Base-by-base conservation (phyloP, 169 alveolate genomes). In the Cryptosporidium bovis region DNA sequence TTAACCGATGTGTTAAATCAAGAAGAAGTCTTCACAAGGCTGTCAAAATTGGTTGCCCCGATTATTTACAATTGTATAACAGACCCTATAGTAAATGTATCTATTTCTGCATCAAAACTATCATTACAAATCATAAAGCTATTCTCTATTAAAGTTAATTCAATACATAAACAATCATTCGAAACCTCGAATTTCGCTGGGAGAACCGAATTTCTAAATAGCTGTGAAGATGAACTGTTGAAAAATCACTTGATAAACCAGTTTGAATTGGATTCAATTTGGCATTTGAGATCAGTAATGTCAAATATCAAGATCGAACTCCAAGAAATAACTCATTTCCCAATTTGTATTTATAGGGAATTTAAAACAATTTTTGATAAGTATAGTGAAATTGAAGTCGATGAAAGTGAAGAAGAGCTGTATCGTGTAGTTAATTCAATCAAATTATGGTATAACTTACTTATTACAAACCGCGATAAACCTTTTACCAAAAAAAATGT, bases 281-380 rank as follows among this genome's bases (percentile, higher is more conserved):
- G 87, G 87, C 87, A 77, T 16, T 56, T 77, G 12, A 55, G 87
- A 62, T 40, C 27, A 3, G 64, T 77, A 55, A 56, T 60, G 87
- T 53, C 83, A 53, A 69, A 53, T 33, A n/a, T 20, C 20, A 34
- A 53, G 36, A 55, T 69, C 16, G 83, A 27, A 29, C 31, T 34
- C 67, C 27, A 53, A 10, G 40, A 31, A 24, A n/a, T 33, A 34
- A 13, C 24, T 29, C 18, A 51, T 55, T 69, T 69, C 36, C 68
- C 83, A 7, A 53, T 51, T 53, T 69, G 83, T 53, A 69, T 69
- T 27, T 69, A 69, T 27, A 51, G 51, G 56, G 83, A 69, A 36
- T 33, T 69, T 18, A 33, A 51, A 13, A 1, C 67, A 15, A 66
- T 69, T 8, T 69, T 69, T 34, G 67, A 69, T 27, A 69, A 53